phyloP scores from a whole-genome alignment of 2,329 filamentous ascomycete genomes.

The Beauveria bassiana region DNA sequence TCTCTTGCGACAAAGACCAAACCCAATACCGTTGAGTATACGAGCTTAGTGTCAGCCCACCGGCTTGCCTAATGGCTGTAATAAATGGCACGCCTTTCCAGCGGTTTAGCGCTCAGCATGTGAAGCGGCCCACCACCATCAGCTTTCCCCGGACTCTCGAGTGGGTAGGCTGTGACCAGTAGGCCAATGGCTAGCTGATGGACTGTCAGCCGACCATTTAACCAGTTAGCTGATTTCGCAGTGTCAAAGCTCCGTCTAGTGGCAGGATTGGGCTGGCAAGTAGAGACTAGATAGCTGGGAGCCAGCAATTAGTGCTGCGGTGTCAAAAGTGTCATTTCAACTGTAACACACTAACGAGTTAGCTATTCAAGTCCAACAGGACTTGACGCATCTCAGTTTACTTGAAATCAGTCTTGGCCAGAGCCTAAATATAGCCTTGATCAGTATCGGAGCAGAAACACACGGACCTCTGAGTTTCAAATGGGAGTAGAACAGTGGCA shows the following conservation, averaged over 20 bases:
- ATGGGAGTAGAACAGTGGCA: too few relatives aligned
- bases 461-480: not conserved
- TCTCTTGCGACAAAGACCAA: not conserved
- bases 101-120: not conserved
- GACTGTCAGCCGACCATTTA: conserved; percentile 5
- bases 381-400: too few relatives aligned
- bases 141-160: not conserved
- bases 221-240: not conserved
- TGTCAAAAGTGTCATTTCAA: not conserved
- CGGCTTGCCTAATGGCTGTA: not conserved
- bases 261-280: not conserved
- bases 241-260: not conserved
- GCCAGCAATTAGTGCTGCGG: not conserved
- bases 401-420: too few relatives aligned
- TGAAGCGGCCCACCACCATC: not conserved
- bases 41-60: not conserved
- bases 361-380: not conserved
- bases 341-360: not conserved
- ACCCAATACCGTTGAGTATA: not conserved
- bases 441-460: too few relatives aligned
- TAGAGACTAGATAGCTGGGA: not conserved
- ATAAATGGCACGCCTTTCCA: not conserved
- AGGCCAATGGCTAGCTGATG: not conserved
- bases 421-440: too few relatives aligned
- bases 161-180: not conserved